Percentiles rank a stretch among this genome's conserved stretches.
Evolutionary conservation across 176 grass and related monocot species (phyloP).

Genomic region (Avena sativa): DNA sequence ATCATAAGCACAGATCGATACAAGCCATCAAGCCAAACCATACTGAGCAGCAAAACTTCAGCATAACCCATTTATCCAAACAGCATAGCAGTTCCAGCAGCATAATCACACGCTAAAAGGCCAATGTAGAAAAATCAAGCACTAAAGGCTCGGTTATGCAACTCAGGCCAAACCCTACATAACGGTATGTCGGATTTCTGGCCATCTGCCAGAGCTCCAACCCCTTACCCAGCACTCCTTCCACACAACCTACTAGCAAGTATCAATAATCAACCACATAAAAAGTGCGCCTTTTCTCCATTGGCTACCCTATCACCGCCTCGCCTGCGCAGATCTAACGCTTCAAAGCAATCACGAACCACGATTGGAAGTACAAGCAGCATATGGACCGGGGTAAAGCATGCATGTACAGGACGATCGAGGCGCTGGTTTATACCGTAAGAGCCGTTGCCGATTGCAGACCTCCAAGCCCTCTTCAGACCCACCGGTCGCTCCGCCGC

Average conservation of each 20-base stretch:
- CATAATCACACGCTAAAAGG: not conserved
- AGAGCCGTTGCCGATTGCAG: not conserved
- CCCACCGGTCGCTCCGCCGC: not conserved
- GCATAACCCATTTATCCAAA: not conserved
- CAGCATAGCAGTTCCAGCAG: not conserved
- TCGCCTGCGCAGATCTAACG: conserved; percentile 32
- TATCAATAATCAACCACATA: not conserved
- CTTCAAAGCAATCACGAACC: not conserved
- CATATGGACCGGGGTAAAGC: not conserved
- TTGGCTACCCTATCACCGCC: not conserved
- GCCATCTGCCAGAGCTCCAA: not conserved
- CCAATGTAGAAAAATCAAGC: not conserved
- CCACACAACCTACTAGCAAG: not conserved
- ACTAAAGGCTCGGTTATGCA: conserved; percentile 3
- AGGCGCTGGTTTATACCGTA: conserved; percentile 23
- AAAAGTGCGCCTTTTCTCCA: not conserved
- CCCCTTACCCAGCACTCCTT: not conserved
- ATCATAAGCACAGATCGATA: not conserved
- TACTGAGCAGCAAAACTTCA: not conserved
- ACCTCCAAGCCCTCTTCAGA: conserved; percentile 32
- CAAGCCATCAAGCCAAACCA: conserved; percentile 31
- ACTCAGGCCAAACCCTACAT: conserved; percentile 30
- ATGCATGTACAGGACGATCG: conserved; percentile 12
- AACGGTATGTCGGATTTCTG: not conserved
- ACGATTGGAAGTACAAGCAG: not conserved